Percentiles rank a stretch among this genome's conserved stretches.
phyloP scores from a whole-genome alignment of 2,329 filamentous ascomycete species.

The Cladophialophora psammophila region DNA sequence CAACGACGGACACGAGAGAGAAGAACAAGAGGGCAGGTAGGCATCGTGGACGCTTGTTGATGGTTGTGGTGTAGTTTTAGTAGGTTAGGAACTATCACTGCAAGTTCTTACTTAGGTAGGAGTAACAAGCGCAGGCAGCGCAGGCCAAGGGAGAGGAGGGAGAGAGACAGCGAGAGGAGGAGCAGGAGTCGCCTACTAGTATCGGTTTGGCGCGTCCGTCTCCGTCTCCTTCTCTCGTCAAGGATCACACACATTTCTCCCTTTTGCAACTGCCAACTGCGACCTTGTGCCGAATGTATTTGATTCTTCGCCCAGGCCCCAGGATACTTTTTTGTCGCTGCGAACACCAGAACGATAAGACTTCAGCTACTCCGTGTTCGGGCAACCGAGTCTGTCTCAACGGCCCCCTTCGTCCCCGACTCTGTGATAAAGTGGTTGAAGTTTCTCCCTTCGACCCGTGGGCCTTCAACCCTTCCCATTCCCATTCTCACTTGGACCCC shows the following conservation, averaged over 20 bases:
- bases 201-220: conserved; percentile 1
- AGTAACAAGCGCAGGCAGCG: background rate
- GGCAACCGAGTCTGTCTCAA: background rate
- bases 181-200: background rate
- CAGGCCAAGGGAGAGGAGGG: background rate
- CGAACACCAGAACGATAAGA: background rate
- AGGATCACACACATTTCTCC: conserved; percentile 1
- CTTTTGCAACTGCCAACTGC: conserved; percentile 1
- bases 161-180: background rate
- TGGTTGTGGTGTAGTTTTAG: background rate
- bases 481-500: conserved; percentile 2
- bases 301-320: background rate
- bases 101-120: background rate
- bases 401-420: background rate
- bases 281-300: background rate
- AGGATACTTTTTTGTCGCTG: background rate
- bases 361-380: background rate
- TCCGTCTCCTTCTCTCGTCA: background rate
- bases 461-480: background rate
- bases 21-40: background rate
- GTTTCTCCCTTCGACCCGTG: conserved; percentile 1
- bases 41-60: background rate
- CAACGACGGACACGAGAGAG: background rate
- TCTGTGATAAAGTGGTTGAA: conserved; percentile 23
- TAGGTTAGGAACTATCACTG: background rate